Evolutionary conservation across 208 protist genomes (phyloP), one percentile per base, ranked within the genome.

Genomic region (Wallacemonas collosoma): DNA sequence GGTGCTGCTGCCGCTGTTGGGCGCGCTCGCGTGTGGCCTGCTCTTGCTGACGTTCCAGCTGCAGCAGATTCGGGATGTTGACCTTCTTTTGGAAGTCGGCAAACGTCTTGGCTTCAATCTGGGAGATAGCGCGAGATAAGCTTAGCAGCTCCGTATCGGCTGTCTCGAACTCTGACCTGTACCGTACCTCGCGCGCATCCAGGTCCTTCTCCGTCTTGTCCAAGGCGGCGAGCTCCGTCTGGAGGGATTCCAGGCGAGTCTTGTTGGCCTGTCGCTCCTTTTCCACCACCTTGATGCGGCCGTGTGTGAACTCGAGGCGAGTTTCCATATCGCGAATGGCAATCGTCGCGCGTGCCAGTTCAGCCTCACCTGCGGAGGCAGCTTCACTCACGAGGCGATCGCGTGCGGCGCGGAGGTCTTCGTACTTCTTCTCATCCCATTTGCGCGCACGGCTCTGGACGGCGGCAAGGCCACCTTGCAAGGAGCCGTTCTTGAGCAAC

Each of bases 401-500:
- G 1, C 85, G 76, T 53, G 81, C 79, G 6, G 68, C 83, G 39
- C 92, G 90, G 8, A 98, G 81, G 50, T 88, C 84, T 7, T 95
- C 80, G 66, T 96, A 93, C 69, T 91, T 82, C 70, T 97, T 98
- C 41, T 96, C 92, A 48, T 98, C 94, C 94, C 96, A 99, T 76
- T 93, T 89, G n/a, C 91, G 74, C 8, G 94, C 91, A 62, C 93
- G 91, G 26, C 70, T 76, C 71, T 96, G 86, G 4, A 97, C 88
- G 7, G 85, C 80, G 60, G 87, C 85, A 9, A 91, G 66, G 67
- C 98, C 98, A 72, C 98, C 98, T 71, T 98, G 97, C 76, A 99
- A 97, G 6, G 96, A 80, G 58, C 98, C 98, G 68, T 95, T 96
- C 75, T 98, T 98, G 35, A 94, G 79, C 38, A 99, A 95, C 9